phyloP scores from a whole-genome alignment of 2,329 filamentous ascomycete species.

The Colletotrichum sp. region DNA sequence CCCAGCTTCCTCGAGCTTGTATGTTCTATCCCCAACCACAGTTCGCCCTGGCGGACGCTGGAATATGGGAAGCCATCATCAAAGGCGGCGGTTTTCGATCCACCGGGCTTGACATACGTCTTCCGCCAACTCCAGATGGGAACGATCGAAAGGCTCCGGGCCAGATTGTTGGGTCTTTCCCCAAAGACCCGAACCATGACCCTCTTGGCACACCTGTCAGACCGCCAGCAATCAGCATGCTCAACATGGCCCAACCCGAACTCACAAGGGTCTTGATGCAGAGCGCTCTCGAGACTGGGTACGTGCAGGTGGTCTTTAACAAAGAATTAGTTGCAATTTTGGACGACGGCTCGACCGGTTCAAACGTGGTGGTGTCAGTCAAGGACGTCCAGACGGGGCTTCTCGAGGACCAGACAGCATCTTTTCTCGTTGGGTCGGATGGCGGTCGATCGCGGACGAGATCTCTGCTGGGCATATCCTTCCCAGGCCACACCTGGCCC shows the following conservation, averaged over 20 bases:
- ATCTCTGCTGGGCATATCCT: background rate
- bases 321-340: background rate
- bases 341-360: background rate
- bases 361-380: background rate
- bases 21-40: background rate
- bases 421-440: background rate
- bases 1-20: background rate
- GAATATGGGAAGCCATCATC: background rate
- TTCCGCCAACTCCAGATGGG: background rate
- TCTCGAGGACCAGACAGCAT: background rate
- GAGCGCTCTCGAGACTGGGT: background rate
- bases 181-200: background rate
- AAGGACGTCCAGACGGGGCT: background rate
- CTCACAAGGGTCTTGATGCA: background rate
- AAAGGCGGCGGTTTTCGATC: background rate
- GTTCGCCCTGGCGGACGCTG: background rate
- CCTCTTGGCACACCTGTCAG: background rate
- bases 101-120: background rate
- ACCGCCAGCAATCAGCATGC: background rate
- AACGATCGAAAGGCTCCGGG: background rate
- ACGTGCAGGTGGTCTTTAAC: background rate
- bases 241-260: background rate
- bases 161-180: background rate
- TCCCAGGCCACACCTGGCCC: background rate
- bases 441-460: background rate